These are phyloP conservation scores for Leucosporidium scottii DNA, from an alignment of 768 basidiomycete genomes.

Conservation along the genomic window DNA sequence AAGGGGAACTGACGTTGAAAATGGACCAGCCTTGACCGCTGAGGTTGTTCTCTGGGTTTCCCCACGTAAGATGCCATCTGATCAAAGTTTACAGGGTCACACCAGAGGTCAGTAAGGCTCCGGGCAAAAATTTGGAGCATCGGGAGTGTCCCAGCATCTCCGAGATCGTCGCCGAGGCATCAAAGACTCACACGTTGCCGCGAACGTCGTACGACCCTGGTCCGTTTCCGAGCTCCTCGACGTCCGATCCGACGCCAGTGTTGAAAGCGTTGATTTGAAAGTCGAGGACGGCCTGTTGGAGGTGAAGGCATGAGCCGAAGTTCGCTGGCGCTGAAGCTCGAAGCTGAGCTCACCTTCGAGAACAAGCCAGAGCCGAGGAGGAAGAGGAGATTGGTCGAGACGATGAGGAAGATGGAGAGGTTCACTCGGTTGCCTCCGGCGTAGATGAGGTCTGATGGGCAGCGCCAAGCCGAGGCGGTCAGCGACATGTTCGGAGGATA, in stretches of 20 bases:
- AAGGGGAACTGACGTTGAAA: slow-evolving; percentile 52
- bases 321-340: slow-evolving; percentile 59
- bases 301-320: slow-evolving; percentile 45
- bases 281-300: not conserved
- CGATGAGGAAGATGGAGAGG: slow-evolving; percentile 74
- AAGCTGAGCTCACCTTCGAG: slow-evolving; percentile 66
- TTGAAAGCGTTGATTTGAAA: slow-evolving; percentile 54
- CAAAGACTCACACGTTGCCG: slow-evolving; percentile 21
- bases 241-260: slow-evolving; percentile 63
- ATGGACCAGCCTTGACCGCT: slow-evolving; percentile 63
- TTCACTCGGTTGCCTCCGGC: slow-evolving; percentile 71
- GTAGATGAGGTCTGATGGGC: slow-evolving; percentile 64
- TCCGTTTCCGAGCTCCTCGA: slow-evolving; percentile 51
- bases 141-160: no score
- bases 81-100: no score
- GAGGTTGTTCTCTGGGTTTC: slow-evolving; percentile 53
- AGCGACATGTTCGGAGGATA: not conserved
- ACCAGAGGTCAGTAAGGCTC: no score
- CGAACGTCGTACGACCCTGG: slow-evolving; percentile 65
- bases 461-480: not conserved
- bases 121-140: no score
- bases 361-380: slow-evolving; percentile 93
- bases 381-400: slow-evolving; percentile 84
- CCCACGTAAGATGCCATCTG: slow-evolving; percentile 40
- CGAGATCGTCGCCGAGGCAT: no score